Conservation (phyloP, 495 filamentous ascomycete species). For the Hyphodiscus hymeniophilus region DNA sequence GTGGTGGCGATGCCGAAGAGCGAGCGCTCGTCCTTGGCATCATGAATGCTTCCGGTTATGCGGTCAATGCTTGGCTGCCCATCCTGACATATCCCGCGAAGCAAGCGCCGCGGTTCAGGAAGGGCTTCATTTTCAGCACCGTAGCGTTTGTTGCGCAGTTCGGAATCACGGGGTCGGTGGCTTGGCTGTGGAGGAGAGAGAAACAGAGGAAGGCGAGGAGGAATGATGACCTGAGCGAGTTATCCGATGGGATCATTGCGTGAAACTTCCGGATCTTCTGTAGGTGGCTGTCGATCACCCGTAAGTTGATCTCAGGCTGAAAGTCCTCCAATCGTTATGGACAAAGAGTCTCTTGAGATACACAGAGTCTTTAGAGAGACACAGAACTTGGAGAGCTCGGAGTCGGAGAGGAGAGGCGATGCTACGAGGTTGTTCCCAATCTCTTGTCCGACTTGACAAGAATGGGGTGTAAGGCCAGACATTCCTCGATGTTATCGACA, state of each 20-base stretch:
- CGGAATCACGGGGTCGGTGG: slow-evolving; percentile 22
- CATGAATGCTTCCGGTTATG: slow-evolving; percentile 45
- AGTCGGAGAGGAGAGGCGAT: no score
- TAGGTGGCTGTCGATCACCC: no score
- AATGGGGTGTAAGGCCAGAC: no score
- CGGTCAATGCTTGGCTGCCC: slow-evolving; percentile 36
- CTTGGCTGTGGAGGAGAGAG: slow-evolving; percentile 23
- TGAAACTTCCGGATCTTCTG: no score
- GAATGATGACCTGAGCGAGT: not conserved
- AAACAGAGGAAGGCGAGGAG: slow-evolving; percentile 11
- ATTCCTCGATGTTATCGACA: no score
- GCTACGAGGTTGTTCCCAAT: no score
- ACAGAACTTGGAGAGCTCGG: no score
- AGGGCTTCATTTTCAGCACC: slow-evolving; percentile 27
- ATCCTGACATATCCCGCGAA: slow-evolving; percentile 34
- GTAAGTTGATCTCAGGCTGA: no score
- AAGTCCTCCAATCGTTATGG: no score
- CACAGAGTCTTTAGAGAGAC: no score
- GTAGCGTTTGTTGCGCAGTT: slow-evolving; percentile 22
- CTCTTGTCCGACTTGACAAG: no score
- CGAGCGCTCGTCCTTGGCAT: slow-evolving; percentile 44
- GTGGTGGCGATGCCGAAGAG: slow-evolving; percentile 42
- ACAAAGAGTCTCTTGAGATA: no score
- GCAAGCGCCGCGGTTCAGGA: slow-evolving; percentile 32
- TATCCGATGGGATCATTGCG: not conserved